These are phyloP conservation scores for Amaranthus cruentus DNA, from an alignment of 148 eudicot genomes.

Conservation along the genomic window DNA sequence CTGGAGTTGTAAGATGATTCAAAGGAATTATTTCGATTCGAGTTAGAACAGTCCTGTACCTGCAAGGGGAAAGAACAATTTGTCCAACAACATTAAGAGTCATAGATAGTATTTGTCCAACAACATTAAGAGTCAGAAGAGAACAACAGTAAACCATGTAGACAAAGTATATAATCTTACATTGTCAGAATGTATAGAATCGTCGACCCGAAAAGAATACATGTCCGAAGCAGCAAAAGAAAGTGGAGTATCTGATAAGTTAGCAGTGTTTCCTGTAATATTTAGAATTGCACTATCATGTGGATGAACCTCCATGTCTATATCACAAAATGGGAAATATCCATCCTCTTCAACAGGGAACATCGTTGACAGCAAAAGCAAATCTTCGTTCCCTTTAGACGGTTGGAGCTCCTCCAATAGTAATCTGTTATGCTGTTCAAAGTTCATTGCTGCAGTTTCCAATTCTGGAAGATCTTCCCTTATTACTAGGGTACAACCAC, in stretches of 20 bases:
- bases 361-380: constrained; percentile 34
- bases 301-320: constrained; percentile 24
- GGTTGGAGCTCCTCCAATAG: constrained; percentile 36
- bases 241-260: constrained; percentile 41
- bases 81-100: neutral
- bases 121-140: neutral
- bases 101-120: neutral
- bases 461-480: constrained; percentile 65
- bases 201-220: constrained; percentile 31
- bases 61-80: constrained; percentile 19
- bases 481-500: constrained; percentile 41
- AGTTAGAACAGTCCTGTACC: constrained; percentile 32
- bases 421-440: constrained; percentile 62
- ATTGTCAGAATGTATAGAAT: constrained; percentile 21
- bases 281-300: constrained; percentile 11
- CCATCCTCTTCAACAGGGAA: constrained; percentile 49
- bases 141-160: neutral
- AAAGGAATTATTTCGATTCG: constrained; percentile 22
- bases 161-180: constrained; percentile 32
- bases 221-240: constrained; percentile 51
- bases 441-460: constrained; percentile 75
- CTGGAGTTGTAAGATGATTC: constrained; percentile 24
- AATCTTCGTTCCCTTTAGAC: constrained; percentile 37
- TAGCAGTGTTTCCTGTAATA: constrained; percentile 4
- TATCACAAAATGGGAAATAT: constrained; percentile 66